These are phyloP conservation scores for Pinus taeda DNA, from an alignment of 75 land plant genomes.

Conservation along the genomic window DNA sequence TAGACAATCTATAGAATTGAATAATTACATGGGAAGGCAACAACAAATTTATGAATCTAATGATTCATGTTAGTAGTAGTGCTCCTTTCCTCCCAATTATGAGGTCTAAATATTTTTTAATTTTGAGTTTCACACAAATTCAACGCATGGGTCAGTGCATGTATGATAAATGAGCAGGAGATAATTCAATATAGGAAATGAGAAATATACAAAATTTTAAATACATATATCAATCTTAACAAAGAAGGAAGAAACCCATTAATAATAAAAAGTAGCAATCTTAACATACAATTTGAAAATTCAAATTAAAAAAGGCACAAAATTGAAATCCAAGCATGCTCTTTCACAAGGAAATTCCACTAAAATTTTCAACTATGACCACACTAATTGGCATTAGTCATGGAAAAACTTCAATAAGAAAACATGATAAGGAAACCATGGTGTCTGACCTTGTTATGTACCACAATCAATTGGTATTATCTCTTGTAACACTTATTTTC, in stretches of 20 bases:
- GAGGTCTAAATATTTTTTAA: no score
- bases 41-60: no score
- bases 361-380: not conserved
- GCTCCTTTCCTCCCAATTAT: no score
- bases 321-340: not conserved
- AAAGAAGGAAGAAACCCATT: not conserved
- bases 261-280: not conserved
- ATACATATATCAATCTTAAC: not conserved
- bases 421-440: not conserved
- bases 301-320: not conserved
- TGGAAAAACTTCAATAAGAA: not conserved
- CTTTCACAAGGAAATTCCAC: not conserved
- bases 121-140: no score
- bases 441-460: conserved; percentile 75
- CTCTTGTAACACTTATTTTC: conserved; percentile 10
- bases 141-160: no score
- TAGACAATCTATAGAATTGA: no score
- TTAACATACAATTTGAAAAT: not conserved
- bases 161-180: no score
- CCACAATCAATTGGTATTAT: conserved; percentile 80
- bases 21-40: no score
- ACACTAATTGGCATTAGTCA: not conserved
- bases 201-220: not conserved
- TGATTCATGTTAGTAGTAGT: no score
- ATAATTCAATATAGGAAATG: not conserved